Percentiles rank a stretch among this genome's conserved stretches.
Conservation (phyloP, 129 eudicot genomes). For the Escallonia rubra region DNA sequence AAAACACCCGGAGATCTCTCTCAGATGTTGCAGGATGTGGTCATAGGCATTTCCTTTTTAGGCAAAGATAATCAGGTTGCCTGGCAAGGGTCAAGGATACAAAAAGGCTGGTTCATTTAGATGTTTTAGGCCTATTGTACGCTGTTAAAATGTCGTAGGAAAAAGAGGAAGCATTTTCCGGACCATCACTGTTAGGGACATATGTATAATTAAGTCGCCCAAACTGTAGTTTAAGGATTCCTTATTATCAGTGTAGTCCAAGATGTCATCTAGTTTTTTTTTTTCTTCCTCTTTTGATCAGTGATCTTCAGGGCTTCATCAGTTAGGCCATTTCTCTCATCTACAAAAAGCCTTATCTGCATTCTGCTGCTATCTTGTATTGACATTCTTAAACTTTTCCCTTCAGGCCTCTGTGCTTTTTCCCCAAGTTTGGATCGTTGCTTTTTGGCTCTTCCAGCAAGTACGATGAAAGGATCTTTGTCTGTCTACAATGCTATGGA, state of each 20-base stretch:
- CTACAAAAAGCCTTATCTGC: neutral
- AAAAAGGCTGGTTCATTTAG: no score
- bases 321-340: neutral
- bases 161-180: no score
- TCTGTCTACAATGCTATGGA: constrained; percentile 72
- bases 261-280: neutral
- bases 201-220: no score
- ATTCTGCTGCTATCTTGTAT: constrained; percentile 7
- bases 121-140: no score
- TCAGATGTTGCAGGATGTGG: no score
- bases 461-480: constrained; percentile 71
- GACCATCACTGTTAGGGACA: no score
- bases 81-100: no score
- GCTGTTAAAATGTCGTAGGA: no score
- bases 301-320: neutral
- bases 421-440: constrained; percentile 69
- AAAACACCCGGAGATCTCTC: no score
- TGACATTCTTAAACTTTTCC: constrained; percentile 1
- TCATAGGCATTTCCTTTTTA: no score
- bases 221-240: no score
- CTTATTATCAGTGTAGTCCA: neutral
- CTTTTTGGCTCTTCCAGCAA: constrained; percentile 92
- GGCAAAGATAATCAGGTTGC: no score
- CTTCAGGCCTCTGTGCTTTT: constrained; percentile 88
- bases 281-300: neutral